Evolutionary conservation across 2,329 filamentous ascomycete species (phyloP), one percentile per base, ranked within the genome.

Genomic region (Ascomycota sp.): DNA sequence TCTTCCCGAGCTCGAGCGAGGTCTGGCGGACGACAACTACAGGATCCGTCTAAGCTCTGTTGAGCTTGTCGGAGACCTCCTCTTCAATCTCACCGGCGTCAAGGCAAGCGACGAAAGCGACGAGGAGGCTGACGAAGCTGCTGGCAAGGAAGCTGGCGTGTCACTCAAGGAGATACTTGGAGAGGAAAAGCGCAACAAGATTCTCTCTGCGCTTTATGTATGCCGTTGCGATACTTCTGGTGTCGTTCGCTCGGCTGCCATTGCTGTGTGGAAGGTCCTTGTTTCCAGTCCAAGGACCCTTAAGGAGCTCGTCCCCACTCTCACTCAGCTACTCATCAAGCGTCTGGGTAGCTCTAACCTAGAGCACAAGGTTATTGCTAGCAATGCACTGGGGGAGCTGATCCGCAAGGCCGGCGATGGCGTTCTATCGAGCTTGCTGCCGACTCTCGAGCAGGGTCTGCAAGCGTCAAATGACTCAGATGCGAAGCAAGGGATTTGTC

Each of bases 361-460:
- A 76, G 89, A 98, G 54, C 89, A 98, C 55, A 95, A 93, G 62
- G 78, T 92, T 44, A 98, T 98, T 62, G 89, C 91, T 43, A 86
- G 86, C 52, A 95, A 95, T 53, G 83, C 89, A 33, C 66, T 98
- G 36, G 89, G 89, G 48, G 89, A 98, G 52, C 72, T 98, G 43
- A 95, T 98, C 48, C 76, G 89, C 47, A 93, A 92, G 56, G 86
- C 89, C 47, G 89, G 91, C 39, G 89, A 98, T 52, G 78, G 82
- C 36, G 84, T 98, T 37, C 64, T 98, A 40, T 72, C 83, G 21
- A 91, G 72, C 30, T 60, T 98, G 38, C 60, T 98, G 39, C 89
- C 89, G 25, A 92, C 84, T 27, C 69, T 98, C 33, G 84, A 95
- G 51, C 82, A 92, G 51, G 83, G 86, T 28, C 64, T 98, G 35